Base-by-base conservation (phyloP, 441 rosid genomes). In the Populus hybrid region DNA sequence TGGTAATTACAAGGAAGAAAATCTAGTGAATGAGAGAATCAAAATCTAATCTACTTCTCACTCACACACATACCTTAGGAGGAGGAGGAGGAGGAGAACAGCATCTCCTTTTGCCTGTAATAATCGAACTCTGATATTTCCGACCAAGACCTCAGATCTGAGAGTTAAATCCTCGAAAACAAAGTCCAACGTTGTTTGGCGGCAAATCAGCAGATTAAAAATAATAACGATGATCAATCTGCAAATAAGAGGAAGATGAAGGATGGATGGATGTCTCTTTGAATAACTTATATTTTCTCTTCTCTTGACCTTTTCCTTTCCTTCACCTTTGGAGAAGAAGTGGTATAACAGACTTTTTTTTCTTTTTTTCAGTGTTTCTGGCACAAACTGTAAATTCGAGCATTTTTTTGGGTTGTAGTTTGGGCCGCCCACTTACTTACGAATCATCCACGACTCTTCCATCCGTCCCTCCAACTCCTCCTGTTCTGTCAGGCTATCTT, bases 381-480 rank as follows among this genome's bases (percentile, higher is more conserved):
- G 90, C 90, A 86, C 18, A 71, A 78, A 78, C 18, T 76, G 95
- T 89, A 90, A 90, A 87, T 90, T 81, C 18, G 66, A 72, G 63
- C 24, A 50, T 72, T 46, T 12, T 38, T 12, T 3, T 2, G 67
- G 76, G 64, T 42, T 38, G 67, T 50, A 74, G n/a, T 78, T 32
- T 77, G 10, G 70, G 75, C 84, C 89, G 87, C 75, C 88, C 84
- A 76, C 71, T 75, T 78, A 83, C 80, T 74, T 36, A 81, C 81
- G 92, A 90, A 88, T 90, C 87, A 89, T 89, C 92, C 89, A 80
- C 87, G 84, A 86, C 85, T 67, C 81, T 86, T 86, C 83, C 46
- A 32, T 32, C 24, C 71, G 6, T 38, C 71, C 54, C 34, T 21
- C 10, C 10, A 5, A 9, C 36, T 16, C 10, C 0, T 10, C 32